A percentile compares a stretch with the other conserved stretches of the same genome.
Evolutionary conservation across 441 rosid species (phyloP).

Genomic region (Lepidium campestre): DNA sequence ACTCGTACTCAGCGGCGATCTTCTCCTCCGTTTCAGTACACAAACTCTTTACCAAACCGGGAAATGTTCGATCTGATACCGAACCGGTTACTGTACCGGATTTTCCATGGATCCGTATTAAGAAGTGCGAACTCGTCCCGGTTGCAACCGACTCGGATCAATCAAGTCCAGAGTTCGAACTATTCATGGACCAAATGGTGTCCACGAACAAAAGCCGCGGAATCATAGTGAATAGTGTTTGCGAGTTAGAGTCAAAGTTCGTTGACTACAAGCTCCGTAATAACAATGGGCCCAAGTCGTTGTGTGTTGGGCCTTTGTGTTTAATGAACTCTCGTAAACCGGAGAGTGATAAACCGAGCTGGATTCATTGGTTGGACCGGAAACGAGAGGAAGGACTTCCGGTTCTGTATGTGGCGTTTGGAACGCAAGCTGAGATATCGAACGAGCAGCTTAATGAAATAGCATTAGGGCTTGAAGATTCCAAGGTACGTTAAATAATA

Average conservation of each 20-base stretch:
- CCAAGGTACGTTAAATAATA: constrained; percentile 20
- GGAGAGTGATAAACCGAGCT: constrained; percentile 2
- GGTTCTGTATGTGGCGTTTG: constrained; percentile 66
- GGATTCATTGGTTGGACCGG: constrained; percentile 57
- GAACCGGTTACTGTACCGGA: constrained; percentile 41
- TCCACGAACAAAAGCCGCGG: constrained; percentile 36
- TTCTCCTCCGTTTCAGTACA: background rate
- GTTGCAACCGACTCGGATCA: background rate
- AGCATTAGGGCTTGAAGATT: constrained; percentile 49
- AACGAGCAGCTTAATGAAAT: constrained; percentile 39
- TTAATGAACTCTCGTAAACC: constrained; percentile 21
- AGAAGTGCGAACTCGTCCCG: constrained; percentile 29
- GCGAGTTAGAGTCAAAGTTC: constrained; percentile 55
- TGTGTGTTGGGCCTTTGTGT: constrained; percentile 63
- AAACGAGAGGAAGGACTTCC: constrained; percentile 36
- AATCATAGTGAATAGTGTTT: constrained; percentile 41
- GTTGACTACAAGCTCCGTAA: constrained; percentile 27
- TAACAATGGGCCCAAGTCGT: constrained; percentile 8
- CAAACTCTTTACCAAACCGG: constrained; percentile 17
- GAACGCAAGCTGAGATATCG: constrained; percentile 64
- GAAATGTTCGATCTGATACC: constrained; percentile 22
- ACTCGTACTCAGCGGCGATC: constrained; percentile 21
- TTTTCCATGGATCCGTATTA: constrained; percentile 62
- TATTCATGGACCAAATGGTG: background rate
- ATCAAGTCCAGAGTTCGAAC: constrained; percentile 11